These are phyloP conservation scores for Capsicum pubescens DNA, from an alignment of 257 asterid species.

Conservation along the genomic window DNA sequence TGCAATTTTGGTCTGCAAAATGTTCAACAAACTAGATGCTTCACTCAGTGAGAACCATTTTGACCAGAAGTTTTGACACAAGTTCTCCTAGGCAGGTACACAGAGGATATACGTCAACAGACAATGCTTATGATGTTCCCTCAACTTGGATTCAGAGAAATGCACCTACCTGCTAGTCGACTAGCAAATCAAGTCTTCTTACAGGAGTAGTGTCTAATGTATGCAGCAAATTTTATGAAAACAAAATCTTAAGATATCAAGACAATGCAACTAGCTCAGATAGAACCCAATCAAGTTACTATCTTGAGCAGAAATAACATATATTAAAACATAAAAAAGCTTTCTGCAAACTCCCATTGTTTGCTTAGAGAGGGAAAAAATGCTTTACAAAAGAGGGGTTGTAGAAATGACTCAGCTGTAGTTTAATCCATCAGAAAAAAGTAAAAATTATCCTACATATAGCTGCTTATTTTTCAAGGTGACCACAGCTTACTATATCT, in stretches of 20 bases:
- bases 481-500: not conserved
- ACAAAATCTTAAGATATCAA: not conserved
- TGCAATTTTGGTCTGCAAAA: not conserved
- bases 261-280: not conserved
- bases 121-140: not conserved
- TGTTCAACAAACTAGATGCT: slow-evolving; percentile 10
- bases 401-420: slow-evolving; percentile 10
- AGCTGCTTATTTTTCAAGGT: slow-evolving; percentile 10
- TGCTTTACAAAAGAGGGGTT: not conserved
- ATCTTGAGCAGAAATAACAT: slow-evolving; percentile 8
- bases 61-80: not conserved
- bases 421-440: not conserved
- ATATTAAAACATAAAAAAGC: not conserved
- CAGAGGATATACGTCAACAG: not conserved
- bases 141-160: not conserved
- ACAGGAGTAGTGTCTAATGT: not conserved
- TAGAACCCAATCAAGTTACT: not conserved
- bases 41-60: not conserved
- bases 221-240: not conserved
- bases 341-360: not conserved
- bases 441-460: not conserved
- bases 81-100: not conserved
- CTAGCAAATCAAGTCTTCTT: not conserved
- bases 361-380: not conserved
- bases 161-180: not conserved